Conservation (phyloP, 1,284 basidiomycete genomes). For the Vanrija pseudolonga region DNA sequence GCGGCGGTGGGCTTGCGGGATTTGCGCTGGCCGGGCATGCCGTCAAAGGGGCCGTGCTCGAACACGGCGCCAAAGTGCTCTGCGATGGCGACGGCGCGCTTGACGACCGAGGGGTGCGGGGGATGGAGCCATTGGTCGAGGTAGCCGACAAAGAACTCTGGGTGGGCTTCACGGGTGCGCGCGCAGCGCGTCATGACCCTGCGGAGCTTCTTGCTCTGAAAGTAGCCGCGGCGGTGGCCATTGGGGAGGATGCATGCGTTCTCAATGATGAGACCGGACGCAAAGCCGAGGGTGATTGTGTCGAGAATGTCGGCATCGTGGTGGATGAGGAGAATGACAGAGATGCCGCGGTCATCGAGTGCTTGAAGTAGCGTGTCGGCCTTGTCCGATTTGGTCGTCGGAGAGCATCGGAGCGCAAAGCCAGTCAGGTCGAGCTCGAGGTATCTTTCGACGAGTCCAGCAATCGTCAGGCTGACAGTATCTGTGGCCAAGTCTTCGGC, state of each 20-base stretch:
- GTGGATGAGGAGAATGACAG: constrained; percentile 3
- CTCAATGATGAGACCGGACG: constrained; percentile 8
- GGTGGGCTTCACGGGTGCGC: constrained; percentile 3
- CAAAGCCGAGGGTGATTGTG: constrained; percentile 1
- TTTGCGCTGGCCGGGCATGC: not conserved
- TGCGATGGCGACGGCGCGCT: constrained; percentile 5
- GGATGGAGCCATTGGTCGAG: constrained; percentile 4
- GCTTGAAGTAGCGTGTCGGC: constrained; percentile 2
- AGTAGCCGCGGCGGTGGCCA: constrained; percentile 9
- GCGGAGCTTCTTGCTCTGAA: constrained; percentile 4
- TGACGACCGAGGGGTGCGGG: constrained; percentile 7
- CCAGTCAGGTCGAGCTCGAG: constrained; percentile 2
- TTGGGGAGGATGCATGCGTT: constrained; percentile 6
- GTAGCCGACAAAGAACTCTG: constrained; percentile 10
- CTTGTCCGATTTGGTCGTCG: not conserved
- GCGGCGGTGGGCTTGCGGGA: not conserved
- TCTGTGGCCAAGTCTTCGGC: not conserved
- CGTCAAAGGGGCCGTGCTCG: constrained; percentile 3
- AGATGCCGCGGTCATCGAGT: not conserved
- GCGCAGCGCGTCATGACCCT: constrained; percentile 3
- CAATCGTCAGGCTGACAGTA: constrained; percentile 1
- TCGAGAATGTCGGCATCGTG: not conserved
- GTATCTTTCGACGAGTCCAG: constrained; percentile 2
- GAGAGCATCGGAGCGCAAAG: constrained; percentile 1
- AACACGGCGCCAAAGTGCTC: constrained; percentile 10